phyloP scores from a whole-genome alignment of 2,329 filamentous ascomycete genomes.

The Teratosphaeriaceae sp. region DNA sequence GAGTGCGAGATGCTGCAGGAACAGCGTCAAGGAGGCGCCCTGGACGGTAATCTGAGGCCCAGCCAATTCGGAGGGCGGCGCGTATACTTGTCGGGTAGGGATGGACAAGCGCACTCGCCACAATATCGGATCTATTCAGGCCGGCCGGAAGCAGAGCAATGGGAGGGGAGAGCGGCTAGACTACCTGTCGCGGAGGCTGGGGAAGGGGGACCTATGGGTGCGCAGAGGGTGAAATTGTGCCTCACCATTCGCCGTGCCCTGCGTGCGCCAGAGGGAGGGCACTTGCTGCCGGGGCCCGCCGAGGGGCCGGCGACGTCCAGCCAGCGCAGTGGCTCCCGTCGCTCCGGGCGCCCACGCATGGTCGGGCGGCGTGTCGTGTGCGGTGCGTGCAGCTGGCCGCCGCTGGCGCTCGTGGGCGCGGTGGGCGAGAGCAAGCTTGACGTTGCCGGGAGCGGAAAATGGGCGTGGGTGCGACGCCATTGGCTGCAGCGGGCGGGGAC shows the following conservation, averaged over 20 bases:
- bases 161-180: conserved; percentile 21
- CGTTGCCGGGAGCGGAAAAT: not conserved
- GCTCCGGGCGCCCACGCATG: conserved; percentile 16
- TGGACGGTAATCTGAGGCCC: conserved; percentile 19
- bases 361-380: conserved; percentile 19
- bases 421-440: conserved; percentile 4
- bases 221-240: conserved; percentile 11
- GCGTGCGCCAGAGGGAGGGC: conserved; percentile 15
- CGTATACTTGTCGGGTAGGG: conserved; percentile 20
- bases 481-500: not conserved
- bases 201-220: conserved; percentile 23
- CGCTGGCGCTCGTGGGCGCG: conserved; percentile 10
- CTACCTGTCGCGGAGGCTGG: conserved; percentile 23
- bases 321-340: too few relatives aligned
- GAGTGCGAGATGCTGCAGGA: conserved; percentile 13
- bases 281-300: conserved; percentile 5
- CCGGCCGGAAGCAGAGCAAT: conserved; percentile 12
- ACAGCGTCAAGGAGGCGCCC: conserved; percentile 12
- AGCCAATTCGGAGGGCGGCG: conserved; percentile 23
- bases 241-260: conserved; percentile 22
- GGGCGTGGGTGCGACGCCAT: not conserved
- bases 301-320: not conserved
- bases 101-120: conserved; percentile 10
- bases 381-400: conserved; percentile 12
- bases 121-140: conserved; percentile 9